Base-by-base conservation (phyloP, 768 basidiomycete genomes). In the Serendipita indica region DNA sequence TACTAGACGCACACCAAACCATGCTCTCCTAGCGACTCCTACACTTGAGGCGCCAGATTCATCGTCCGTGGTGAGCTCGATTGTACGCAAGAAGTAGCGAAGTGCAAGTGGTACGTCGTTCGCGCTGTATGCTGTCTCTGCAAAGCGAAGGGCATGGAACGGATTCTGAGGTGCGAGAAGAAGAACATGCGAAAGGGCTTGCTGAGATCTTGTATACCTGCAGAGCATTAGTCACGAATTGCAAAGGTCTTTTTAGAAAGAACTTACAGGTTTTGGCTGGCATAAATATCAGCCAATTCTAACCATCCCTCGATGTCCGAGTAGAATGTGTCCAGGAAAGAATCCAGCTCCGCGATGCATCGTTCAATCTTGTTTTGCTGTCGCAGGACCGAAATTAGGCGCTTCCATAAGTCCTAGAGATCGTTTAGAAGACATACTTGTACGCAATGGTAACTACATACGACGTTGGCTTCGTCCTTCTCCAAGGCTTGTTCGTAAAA, bases 231-330 rank as follows among this genome's bases (percentile, higher is more conserved):
- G 25, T 22, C 10, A 33, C 32, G n/a, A 6, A 22, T 22, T 56
- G 3, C 32, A 22, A n/a, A 56, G 34, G 16, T 14, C 4, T 5
- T 7, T 7, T n/a, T 33, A 33, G 14, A 33, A 37, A 18, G 35
- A 2, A 72, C 86, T 57, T 62, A 91, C 88, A 86, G 83, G 63
- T 81, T 79, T 64, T 83, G 82, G 10, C 79, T 75, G 3, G 81
- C 73, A 64, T 94, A 89, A 3, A 89, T 78, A 65, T 87, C 84
- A 0, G 87, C 82, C 22, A 96, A 79, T 67, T 92, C 85, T 16
- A 87, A 70, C 91, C 92, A 94, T 10, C 79, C 89, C 63, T 92
- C 89, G 13, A 84, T 73, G 63, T 96, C 92, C 20, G 81, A 81
- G 67, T 94, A 96, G 67, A 90, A 86, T 0, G 84, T 89, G 65